These are phyloP conservation scores for Eutrema japonicum DNA, from an alignment of 345 rosid species.

Conservation along the genomic window DNA sequence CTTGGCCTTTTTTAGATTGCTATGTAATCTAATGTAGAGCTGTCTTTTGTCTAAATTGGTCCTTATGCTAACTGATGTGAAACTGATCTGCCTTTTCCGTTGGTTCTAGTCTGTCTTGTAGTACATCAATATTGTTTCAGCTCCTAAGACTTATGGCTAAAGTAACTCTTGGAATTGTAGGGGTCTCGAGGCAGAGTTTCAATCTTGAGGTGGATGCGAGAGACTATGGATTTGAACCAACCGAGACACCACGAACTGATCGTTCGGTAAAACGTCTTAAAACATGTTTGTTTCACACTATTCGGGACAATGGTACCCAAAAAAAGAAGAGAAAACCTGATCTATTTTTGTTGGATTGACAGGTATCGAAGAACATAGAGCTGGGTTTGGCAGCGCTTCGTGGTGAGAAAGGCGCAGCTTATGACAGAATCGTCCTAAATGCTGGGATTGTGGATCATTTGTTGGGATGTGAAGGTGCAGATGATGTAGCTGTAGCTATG, in stretches of 20 bases:
- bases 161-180: constrained; percentile 46
- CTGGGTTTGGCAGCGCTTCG: constrained; percentile 80
- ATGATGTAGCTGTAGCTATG: constrained; percentile 60
- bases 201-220: constrained; percentile 81
- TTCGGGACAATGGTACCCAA: background rate
- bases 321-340: background rate
- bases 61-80: background rate
- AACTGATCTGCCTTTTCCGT: background rate
- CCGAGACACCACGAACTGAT: constrained; percentile 89
- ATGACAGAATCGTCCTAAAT: constrained; percentile 84
- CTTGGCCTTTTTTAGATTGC: constrained; percentile 1
- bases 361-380: constrained; percentile 84
- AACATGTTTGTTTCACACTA: background rate
- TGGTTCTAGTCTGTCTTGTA: constrained; percentile 6
- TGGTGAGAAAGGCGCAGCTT: constrained; percentile 84
- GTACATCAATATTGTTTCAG: background rate
- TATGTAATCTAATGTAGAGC: background rate
- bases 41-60: constrained; percentile 15
- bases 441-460: constrained; percentile 95
- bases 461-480: constrained; percentile 85
- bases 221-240: constrained; percentile 85
- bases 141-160: constrained; percentile 1
- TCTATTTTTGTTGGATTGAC: background rate
- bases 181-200: constrained; percentile 80
- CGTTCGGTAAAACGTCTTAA: constrained; percentile 66